These are phyloP conservation scores for Gracilaria domingensis DNA, from an alignment of 23 red algal species.

Conservation along the genomic window DNA sequence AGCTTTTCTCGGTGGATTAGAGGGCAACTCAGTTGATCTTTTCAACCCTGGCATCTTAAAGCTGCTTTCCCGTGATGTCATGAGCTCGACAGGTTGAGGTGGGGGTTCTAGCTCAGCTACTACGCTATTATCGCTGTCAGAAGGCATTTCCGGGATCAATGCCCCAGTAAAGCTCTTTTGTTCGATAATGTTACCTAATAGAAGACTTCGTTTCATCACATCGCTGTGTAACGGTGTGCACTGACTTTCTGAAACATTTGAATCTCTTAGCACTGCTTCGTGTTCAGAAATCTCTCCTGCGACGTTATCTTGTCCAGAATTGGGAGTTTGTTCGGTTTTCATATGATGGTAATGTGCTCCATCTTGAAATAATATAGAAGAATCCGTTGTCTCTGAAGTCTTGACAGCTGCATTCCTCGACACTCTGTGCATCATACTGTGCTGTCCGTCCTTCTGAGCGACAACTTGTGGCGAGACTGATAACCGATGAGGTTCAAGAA, in stretches of 20 bases:
- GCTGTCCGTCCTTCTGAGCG: not conserved
- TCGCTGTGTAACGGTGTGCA: not conserved
- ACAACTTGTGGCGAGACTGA: not conserved
- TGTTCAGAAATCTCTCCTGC: not conserved
- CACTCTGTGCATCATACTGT: not conserved
- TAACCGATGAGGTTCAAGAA: not conserved
- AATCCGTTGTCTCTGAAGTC: not conserved
- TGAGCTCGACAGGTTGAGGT: not conserved
- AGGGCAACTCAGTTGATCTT: not conserved
- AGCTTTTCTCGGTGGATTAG: not conserved
- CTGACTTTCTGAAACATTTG: not conserved
- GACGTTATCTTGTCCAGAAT: not conserved
- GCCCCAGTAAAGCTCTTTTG: not conserved
- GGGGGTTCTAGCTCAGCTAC: not conserved
- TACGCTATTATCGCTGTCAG: slow-evolving; percentile 29
- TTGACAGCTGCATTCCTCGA: not conserved
- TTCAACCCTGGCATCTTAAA: not conserved
- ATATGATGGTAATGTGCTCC: not conserved
- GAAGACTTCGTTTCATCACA: not conserved
- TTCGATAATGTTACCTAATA: not conserved
- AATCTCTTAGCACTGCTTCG: not conserved
- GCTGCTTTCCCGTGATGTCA: not conserved
- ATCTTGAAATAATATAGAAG: not conserved
- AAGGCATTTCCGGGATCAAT: slow-evolving; percentile 8
- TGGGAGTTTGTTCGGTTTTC: not conserved